Base-by-base conservation (phyloP, 2,329 filamentous ascomycete genomes). In the Xylaria sp. region DNA sequence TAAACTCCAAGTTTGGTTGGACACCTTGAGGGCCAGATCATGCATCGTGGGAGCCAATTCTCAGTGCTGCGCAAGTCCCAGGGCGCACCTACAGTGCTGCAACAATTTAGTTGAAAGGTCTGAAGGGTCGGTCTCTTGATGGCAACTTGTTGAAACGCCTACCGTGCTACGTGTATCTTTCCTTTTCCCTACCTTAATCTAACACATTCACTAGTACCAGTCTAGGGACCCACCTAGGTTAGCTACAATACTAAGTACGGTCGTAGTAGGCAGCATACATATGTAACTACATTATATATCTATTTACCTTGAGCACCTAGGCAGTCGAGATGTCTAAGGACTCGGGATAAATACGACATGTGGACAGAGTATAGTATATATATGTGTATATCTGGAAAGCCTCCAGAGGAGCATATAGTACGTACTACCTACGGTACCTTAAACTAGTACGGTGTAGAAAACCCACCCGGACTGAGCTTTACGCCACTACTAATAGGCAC, bases 361-460 rank as follows among this genome's bases (percentile, higher is more conserved):
- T n/a, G n/a, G 10, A 36, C 28, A 28, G 28, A 3, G 25, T 25
- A 25, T 25, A 28, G 28, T 28, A 28, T 28, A 28, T 28, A 12
- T n/a, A 28, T 31, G 8, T 18, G 8, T 18, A 6, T 54, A 18
- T n/a, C 33, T 56, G 8, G n/a, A 23, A 13, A 57, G 36, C 36
- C 41, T 64, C 43, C 61, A 52, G 25, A 25, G 12, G 12, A 62
- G 39, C 43, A 62, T 15, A 28, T 28, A 28, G 28, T 28, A 33
- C 43, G 33, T 36, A 36, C 33, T 36, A 10, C 39, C 52, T 60
- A 63, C 54, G 54, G 65, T 63, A 63, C 59, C 65, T 67, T 13
- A 63, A 31, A 59, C 20, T 67, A 67, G 64, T 31, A 54, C 46
- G 33, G 54, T 58, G 33, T 58, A 36, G 46, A 54, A 61, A 41